Evolutionary conservation across 768 basidiomycete genomes (phyloP).

Genomic region (Hericium alpestre): DNA sequence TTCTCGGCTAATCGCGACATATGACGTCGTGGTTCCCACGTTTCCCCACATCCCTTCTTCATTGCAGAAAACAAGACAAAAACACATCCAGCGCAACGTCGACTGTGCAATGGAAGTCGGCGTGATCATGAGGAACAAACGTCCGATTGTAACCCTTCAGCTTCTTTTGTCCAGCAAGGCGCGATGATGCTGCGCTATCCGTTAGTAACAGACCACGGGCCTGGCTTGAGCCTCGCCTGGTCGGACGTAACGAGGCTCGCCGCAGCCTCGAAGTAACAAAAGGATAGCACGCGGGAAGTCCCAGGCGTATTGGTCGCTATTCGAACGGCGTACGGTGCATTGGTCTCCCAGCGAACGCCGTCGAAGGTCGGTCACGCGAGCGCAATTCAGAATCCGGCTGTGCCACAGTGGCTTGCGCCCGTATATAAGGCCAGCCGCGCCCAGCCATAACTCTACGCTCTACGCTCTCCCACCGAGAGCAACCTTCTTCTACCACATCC

Average conservation of each 20-base stretch:
- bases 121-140: too few relatives aligned
- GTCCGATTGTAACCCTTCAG: too few relatives aligned
- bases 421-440: conserved; percentile 1
- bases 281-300: background rate
- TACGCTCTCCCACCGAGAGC: conserved; percentile 1
- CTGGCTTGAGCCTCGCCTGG: background rate
- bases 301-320: background rate
- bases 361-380: conserved; percentile 13
- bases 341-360: background rate
- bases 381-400: conserved; percentile 3
- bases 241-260: conserved; percentile 3
- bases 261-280: conserved; percentile 2
- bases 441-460: conserved; percentile 1
- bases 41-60: conserved; percentile 15
- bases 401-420: background rate
- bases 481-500: background rate
- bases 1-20: background rate
- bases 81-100: too few relatives aligned
- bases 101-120: too few relatives aligned
- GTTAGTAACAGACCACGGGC: background rate
- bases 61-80: too few relatives aligned
- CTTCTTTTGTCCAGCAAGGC: too few relatives aligned
- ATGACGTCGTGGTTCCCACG: conserved; percentile 14
- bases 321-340: background rate
- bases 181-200: too few relatives aligned